A percentile compares a stretch with the other conserved stretches of the same genome.
phyloP scores from a whole-genome alignment of 1,139 yeast genomes.

The Kurtzmaniella natalensis region DNA sequence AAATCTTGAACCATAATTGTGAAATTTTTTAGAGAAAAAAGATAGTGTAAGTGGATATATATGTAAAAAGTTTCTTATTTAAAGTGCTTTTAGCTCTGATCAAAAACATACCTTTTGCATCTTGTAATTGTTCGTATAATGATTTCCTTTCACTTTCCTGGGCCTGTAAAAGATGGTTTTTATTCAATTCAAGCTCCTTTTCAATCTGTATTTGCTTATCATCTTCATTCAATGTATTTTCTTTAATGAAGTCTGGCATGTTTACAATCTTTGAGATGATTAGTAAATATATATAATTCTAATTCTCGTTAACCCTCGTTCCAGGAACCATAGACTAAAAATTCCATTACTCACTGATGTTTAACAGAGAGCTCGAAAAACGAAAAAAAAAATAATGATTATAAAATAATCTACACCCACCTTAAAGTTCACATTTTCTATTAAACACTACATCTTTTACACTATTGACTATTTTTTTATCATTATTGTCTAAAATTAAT shows the following conservation, averaged over 20 bases:
- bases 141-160: constrained; percentile 20
- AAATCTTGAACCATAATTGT: not conserved
- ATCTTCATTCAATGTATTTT: constrained; percentile 4
- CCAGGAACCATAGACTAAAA: too few species aligned
- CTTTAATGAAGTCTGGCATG: constrained; percentile 11
- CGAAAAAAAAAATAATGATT: too few species aligned
- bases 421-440: not conserved
- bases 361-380: too few species aligned
- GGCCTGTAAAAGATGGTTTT: constrained; percentile 1
- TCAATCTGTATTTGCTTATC: constrained; percentile 2
- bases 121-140: constrained; percentile 33
- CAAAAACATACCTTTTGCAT: constrained; percentile 25
- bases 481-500: not conserved
- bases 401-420: too few species aligned
- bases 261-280: too few species aligned
- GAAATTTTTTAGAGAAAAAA: not conserved
- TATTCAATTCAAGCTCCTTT: constrained; percentile 1
- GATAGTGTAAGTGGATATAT: too few species aligned
- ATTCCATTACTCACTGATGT: too few species aligned
- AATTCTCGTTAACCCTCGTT: too few species aligned
- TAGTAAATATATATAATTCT: too few species aligned
- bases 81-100: not conserved
- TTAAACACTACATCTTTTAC: not conserved
- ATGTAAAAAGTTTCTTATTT: constrained; percentile 4
- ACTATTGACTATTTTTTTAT: not conserved